Conservation (phyloP, 371 early-diverging fungal species). For the Saksenaea vasiformis region DNA sequence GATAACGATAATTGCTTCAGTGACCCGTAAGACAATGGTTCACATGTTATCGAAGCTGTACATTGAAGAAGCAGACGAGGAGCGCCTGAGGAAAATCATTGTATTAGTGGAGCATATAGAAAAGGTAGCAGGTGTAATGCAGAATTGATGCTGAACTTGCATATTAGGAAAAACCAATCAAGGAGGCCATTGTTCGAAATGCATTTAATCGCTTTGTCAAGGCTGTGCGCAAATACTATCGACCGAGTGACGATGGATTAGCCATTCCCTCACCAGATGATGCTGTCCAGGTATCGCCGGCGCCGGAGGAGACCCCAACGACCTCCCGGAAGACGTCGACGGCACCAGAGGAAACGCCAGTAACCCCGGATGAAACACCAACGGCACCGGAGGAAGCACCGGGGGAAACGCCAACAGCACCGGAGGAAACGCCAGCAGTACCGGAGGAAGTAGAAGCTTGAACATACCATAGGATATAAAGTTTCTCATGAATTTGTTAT, state of each 20-base stretch:
- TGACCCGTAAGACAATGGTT: conserved; percentile 38
- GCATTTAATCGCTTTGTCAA: conserved; percentile 31
- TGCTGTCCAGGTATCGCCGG: too few species aligned
- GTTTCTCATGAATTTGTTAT: too few species aligned
- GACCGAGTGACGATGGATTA: neutral
- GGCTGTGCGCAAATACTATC: conserved; percentile 15
- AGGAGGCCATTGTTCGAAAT: conserved; percentile 29
- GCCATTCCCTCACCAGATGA: too few species aligned
- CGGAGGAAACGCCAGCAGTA: too few species aligned
- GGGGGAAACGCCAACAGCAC: too few species aligned
- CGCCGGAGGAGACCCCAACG: too few species aligned
- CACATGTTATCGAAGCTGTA: conserved; percentile 39
- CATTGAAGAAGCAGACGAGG: conserved; percentile 29
- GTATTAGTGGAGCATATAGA: conserved; percentile 29
- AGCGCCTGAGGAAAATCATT: conserved; percentile 28
- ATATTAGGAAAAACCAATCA: conserved; percentile 28
- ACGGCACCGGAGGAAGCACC: too few species aligned
- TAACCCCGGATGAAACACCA: too few species aligned
- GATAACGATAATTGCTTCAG: conserved; percentile 9
- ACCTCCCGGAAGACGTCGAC: too few species aligned
- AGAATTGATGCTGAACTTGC: neutral
- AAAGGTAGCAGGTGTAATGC: conserved; percentile 21
- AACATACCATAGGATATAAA: too few species aligned
- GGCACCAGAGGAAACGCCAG: too few species aligned
- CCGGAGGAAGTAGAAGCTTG: too few species aligned